phyloP scores from a whole-genome alignment of 495 filamentous ascomycete genomes.

The Trichoderma reesei region DNA sequence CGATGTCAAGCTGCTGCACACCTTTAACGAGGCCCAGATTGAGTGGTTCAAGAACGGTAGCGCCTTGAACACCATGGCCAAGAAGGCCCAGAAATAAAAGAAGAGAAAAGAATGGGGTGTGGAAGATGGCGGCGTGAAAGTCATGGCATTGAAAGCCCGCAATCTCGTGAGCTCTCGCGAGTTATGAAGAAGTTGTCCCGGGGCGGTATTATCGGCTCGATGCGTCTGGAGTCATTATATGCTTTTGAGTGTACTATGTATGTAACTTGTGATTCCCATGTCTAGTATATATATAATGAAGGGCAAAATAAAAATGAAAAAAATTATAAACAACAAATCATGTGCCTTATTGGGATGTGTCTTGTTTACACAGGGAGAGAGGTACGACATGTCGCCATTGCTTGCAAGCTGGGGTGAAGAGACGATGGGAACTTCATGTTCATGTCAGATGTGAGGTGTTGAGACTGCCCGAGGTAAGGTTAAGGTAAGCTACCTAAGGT shows the following conservation, averaged over 20 bases:
- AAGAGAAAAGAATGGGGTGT: background rate
- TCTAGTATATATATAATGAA: conserved; percentile 1
- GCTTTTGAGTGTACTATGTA: conserved; percentile 1
- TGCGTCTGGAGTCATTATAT: background rate
- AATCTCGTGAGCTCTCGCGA: background rate
- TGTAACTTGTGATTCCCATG: background rate
- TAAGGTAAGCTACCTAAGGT: no score
- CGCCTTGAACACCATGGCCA: conserved; percentile 97
- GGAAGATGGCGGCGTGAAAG: background rate
- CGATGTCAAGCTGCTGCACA: conserved; percentile 80
- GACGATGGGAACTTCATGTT: no score
- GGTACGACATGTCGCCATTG: no score
- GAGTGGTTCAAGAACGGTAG: conserved; percentile 98
- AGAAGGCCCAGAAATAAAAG: conserved; percentile 28
- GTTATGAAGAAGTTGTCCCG: background rate
- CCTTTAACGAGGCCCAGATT: conserved; percentile 94
- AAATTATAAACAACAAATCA: background rate
- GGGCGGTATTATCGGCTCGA: background rate
- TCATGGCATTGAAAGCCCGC: background rate
- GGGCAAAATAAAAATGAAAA: background rate
- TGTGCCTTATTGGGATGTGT: background rate
- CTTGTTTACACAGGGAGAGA: no score
- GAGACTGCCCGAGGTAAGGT: no score
- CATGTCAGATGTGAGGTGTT: no score
- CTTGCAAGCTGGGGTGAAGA: no score